phyloP scores from a whole-genome alignment of 306 rosid species.

The Glycyrrhiza uralensis region DNA sequence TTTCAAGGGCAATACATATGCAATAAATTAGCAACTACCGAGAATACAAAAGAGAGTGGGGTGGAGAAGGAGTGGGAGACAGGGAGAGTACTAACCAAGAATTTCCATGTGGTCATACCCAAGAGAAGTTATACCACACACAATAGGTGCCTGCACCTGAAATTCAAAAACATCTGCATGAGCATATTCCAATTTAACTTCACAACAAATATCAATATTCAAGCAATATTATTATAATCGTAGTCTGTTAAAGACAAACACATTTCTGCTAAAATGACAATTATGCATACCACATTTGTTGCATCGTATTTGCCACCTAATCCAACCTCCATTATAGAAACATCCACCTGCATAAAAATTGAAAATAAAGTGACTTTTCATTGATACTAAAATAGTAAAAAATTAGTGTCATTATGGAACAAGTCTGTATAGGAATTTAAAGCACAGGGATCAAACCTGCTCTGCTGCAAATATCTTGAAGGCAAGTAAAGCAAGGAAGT shows the following conservation, averaged over 20 bases:
- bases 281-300: slow-evolving; percentile 81
- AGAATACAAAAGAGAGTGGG: slow-evolving; percentile 11
- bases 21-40: slow-evolving; percentile 13
- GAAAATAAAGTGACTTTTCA: neutral
- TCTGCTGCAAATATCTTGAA: slow-evolving; percentile 92
- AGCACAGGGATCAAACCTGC: slow-evolving; percentile 52
- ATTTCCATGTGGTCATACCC: slow-evolving; percentile 99
- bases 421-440: neutral
- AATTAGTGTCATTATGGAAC: slow-evolving; percentile 1
- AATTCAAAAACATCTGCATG: slow-evolving; percentile 14
- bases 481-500: slow-evolving; percentile 94
- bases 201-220: neutral
- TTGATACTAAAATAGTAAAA: neutral
- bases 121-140: slow-evolving; percentile 88
- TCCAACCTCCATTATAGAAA: slow-evolving; percentile 92
- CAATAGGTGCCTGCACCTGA: slow-evolving; percentile 68
- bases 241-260: slow-evolving; percentile 1
- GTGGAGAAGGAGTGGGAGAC: no score
- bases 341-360: slow-evolving; percentile 69
- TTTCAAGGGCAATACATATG: slow-evolving; percentile 13
- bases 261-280: slow-evolving; percentile 13
- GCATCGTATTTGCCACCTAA: slow-evolving; percentile 93
- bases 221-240: slow-evolving; percentile 8
- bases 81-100: slow-evolving; percentile 75
- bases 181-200: slow-evolving; percentile 11